Percentiles rank a stretch among this genome's conserved stretches.
Evolutionary conservation across 306 rosid genomes (phyloP).

Genomic region (Quercus aquifolioides): DNA sequence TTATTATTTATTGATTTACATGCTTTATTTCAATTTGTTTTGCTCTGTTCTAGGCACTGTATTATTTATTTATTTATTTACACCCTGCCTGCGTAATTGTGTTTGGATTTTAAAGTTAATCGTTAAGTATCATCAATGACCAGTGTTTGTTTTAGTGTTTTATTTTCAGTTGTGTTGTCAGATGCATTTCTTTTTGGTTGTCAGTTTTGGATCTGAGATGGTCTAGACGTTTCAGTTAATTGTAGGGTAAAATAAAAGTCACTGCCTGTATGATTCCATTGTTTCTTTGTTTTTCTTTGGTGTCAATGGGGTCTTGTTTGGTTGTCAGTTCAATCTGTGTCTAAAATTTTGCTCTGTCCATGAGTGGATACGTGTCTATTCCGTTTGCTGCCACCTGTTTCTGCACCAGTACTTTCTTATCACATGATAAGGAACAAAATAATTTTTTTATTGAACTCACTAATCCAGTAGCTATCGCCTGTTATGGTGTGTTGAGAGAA

Average conservation of each 20-base stretch:
- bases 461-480: not conserved
- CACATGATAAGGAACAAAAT: not conserved
- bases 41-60: too few species aligned
- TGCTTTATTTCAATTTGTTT: too few species aligned
- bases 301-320: not conserved
- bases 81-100: too few species aligned
- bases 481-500: not conserved
- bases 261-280: not conserved
- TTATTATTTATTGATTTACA: too few species aligned
- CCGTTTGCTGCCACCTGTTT: not conserved
- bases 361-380: not conserved
- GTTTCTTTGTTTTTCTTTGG: not conserved
- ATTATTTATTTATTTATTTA: too few species aligned
- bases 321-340: not conserved
- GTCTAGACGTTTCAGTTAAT: not conserved
- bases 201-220: conserved; percentile 8
- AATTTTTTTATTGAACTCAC: not conserved
- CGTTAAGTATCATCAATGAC: not conserved
- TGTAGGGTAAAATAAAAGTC: not conserved
- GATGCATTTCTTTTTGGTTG: not conserved
- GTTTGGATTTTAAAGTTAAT: not conserved
- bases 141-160: not conserved
- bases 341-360: too few species aligned
- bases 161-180: not conserved
- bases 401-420: not conserved